Conservation (phyloP, 805 yeast genomes). For the Starmera pachycereana region DNA sequence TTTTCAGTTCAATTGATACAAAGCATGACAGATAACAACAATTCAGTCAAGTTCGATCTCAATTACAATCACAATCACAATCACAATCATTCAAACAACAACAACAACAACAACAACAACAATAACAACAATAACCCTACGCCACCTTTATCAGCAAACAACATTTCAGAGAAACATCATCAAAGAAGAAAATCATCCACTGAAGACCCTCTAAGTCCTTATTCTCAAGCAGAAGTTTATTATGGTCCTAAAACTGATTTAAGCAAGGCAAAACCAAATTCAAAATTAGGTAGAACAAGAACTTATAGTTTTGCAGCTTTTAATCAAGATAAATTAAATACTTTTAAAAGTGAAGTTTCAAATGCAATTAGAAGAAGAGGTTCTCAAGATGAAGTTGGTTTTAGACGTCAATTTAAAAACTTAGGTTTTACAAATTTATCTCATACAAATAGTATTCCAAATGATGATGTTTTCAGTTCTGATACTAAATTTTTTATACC, state of each 20-base stretch:
- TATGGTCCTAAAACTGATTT: slow-evolving; percentile 59
- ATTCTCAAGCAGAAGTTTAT: slow-evolving; percentile 56
- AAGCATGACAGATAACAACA: too few species aligned
- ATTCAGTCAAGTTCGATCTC: too few species aligned
- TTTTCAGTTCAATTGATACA: too few species aligned
- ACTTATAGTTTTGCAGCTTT: slow-evolving; percentile 40
- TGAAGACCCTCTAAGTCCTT: slow-evolving; percentile 37
- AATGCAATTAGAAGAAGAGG: slow-evolving; percentile 35
- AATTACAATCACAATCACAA: too few species aligned
- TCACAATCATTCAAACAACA: too few species aligned
- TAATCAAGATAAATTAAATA: slow-evolving; percentile 8
- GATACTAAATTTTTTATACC: slow-evolving; percentile 51
- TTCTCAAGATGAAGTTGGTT: slow-evolving; percentile 39
- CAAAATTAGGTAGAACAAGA: slow-evolving; percentile 41
- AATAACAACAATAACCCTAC: too few species aligned
- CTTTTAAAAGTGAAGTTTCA: slow-evolving; percentile 13
- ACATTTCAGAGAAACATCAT: too few species aligned
- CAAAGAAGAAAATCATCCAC: slow-evolving; percentile 15
- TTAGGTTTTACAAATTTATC: too few species aligned
- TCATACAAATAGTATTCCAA: too few species aligned
- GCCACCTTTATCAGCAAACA: too few species aligned
- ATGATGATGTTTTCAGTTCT: background rate
- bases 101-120: too few species aligned
- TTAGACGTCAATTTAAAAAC: slow-evolving; percentile 12
- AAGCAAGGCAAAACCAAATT: slow-evolving; percentile 25